Evolutionary conservation across 495 filamentous ascomycete genomes (phyloP).

Genomic region (Daldinia vernicosa): DNA sequence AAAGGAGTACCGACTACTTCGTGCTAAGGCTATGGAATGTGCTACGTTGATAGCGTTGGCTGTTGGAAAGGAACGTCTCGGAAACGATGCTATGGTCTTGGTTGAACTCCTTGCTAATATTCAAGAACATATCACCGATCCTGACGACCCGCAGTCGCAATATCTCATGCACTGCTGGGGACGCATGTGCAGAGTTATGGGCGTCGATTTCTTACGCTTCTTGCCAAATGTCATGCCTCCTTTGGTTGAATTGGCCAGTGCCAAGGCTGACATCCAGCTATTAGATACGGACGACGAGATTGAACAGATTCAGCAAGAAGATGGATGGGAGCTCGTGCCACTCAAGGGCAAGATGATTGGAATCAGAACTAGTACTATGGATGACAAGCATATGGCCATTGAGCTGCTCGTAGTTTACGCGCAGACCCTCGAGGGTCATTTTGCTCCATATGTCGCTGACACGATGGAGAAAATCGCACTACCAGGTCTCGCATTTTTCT

Average conservation of each 20-base stretch:
- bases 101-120: conserved; percentile 88
- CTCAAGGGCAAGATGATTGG: conserved; percentile 97
- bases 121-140: conserved; percentile 85
- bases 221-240: conserved; percentile 94
- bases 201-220: conserved; percentile 89
- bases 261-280: conserved; percentile 97
- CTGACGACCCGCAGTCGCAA: conserved; percentile 95
- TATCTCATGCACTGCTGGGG: conserved; percentile 99
- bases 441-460: conserved; percentile 88
- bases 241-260: conserved; percentile 86
- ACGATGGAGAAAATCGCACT: conserved; percentile 97
- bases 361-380: conserved; percentile 94
- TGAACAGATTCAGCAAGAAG: conserved; percentile 90
- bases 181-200: conserved; percentile 95
- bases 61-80: conserved; percentile 92
- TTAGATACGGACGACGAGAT: conserved; percentile 96
- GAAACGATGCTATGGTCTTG: conserved; percentile 81
- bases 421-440: conserved; percentile 88
- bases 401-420: conserved; percentile 97
- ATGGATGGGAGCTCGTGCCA: conserved; percentile 97
- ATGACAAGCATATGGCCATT: conserved; percentile 99
- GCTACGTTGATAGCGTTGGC: conserved; percentile 96
- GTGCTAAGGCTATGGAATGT: conserved; percentile 99
- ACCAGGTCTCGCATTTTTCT: conserved; percentile 96
- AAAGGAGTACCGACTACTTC: conserved; percentile 88